Evolutionary conservation across 2,329 filamentous ascomycete species (phyloP), one percentile per base, ranked within the genome.

Genomic region (Pleomassaria siparia): DNA sequence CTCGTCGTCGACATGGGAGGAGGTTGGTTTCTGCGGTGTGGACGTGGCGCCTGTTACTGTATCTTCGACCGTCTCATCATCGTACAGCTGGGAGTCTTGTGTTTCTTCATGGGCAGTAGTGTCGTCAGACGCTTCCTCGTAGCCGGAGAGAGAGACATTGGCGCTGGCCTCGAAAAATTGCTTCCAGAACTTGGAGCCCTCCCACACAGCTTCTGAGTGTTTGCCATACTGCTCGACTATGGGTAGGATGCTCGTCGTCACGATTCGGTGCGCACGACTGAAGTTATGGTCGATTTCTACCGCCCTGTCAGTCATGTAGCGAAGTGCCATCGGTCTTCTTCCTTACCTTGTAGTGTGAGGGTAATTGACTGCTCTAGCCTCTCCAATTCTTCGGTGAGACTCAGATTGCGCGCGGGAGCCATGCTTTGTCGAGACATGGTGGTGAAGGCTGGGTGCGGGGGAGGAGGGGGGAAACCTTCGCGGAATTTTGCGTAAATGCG

Each of bases 121-220:
- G n/a, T 87, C 85, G 21, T 77, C 75, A 6, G 71, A 69, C 12
- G 83, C 83, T 65, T 95, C 91, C 67, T 96, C 92, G 71, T 99
- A 96, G 22, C 91, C 91, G 0, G 91, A 96, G 10, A 99, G 81
- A 10, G 92, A 96, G 21, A 99, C 92, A 64, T 99, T 97, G 68
- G 94, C 94, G 40, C 91, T 96, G 28, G 94, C 91, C 74, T 99
- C 94, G 73, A 99, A 99, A 77, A 99, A 99, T 76, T 97, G 91
- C 74, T 99, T 99, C 94, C 94, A 99, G 74, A 99, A 99, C 88
- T 95, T 96, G 45, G 92, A 95, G 18, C 91, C 91, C 61, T 97
- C 91, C 94, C 94, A 99, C 2, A 99, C 92, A 40, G 91, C 85
- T 54, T 86, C 87, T 1, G 94, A 97, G 66, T 97, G 88, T 57